Evolutionary conservation across 2,329 filamentous ascomycete genomes (phyloP).

Genomic region (Magnaporthiopsis incrustans): DNA sequence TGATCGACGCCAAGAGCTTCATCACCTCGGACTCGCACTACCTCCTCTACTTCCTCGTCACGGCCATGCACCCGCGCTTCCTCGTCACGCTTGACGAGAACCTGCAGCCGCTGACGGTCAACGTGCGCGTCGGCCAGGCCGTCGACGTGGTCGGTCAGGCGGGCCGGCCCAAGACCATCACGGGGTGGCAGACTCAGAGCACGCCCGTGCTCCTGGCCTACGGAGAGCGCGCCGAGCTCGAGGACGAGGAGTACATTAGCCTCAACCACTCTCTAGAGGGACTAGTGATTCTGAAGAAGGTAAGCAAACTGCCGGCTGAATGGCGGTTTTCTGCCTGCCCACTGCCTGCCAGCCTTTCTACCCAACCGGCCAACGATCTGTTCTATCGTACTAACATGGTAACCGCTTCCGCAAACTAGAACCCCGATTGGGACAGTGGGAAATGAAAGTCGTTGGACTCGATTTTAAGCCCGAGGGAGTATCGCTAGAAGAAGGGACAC

Average conservation of each 20-base stretch:
- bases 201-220: slow-evolving; percentile 94
- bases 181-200: slow-evolving; percentile 98
- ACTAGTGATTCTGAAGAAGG: slow-evolving; percentile 93
- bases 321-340: background rate
- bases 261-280: slow-evolving; percentile 88
- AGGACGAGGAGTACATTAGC: slow-evolving; percentile 95
- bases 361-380: background rate
- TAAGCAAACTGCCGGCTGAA: slow-evolving; percentile 35
- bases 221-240: slow-evolving; percentile 90
- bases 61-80: slow-evolving; percentile 95
- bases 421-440: slow-evolving; percentile 45
- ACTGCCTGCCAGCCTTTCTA: background rate
- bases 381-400: slow-evolving; percentile 1
- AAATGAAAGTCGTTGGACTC: slow-evolving; percentile 27
- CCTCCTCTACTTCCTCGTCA: slow-evolving; percentile 93
- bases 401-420: slow-evolving; percentile 26
- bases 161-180: slow-evolving; percentile 96
- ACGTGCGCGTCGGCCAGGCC: slow-evolving; percentile 93
- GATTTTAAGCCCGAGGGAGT: background rate
- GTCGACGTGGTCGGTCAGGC: slow-evolving; percentile 98
- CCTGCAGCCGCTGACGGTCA: slow-evolving; percentile 86
- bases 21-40: slow-evolving; percentile 67
- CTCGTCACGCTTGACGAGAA: slow-evolving; percentile 93
- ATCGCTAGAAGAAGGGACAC: background rate
- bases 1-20: slow-evolving; percentile 92